Base-by-base conservation (phyloP, 2,329 filamentous ascomycete genomes). In the Arthrobotrys musiformis region DNA sequence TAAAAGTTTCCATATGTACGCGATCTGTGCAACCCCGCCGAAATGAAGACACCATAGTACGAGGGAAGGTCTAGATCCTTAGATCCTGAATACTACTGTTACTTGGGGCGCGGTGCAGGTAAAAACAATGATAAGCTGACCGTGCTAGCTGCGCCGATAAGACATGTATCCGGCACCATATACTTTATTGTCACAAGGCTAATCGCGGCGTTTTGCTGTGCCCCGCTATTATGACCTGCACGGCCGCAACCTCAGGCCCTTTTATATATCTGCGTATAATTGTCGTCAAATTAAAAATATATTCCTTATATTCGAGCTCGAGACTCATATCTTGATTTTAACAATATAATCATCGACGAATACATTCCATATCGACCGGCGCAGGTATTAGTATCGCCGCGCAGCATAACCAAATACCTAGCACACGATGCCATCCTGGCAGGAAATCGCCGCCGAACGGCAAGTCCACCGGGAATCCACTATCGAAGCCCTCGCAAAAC, bases 401-500 rank as follows among this genome's bases (percentile, higher is more conserved):
- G n/a, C n/a, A n/a, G n/a, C n/a, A n/a, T n/a, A n/a, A n/a, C n/a
- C n/a, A n/a, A n/a, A n/a, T n/a, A n/a, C n/a, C n/a, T n/a, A 17
- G 19, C 13, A 30, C 24, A 46, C 22, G 13, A 62, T 62, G 37
- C 22, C 58, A 13, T 83, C 80, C 28, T 88, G 86, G 86, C 82
- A 86, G 78, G 82, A 85, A 30, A 84, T 86, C n/a, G 86, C 85
- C 33, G 81, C 83, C 46, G 83, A 85, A 70, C 83, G 84, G 48
- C 86, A 86, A 74, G 82, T 84, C 33, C 83, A 87, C 80, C 84
- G 86, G 13, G 85, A 86, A 78, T 81, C 82, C 9, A 85, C 72
- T 6, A 66, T 76, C 44, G 46, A 56, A 37, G 52, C 85, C 9
- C 83, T 88, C 37, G 82, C 84, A 19, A 81, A 80, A 7, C 74